Evolutionary conservation across 352 stramenopile species (phyloP).

Genomic region (Thraustochytrium sp.): DNA sequence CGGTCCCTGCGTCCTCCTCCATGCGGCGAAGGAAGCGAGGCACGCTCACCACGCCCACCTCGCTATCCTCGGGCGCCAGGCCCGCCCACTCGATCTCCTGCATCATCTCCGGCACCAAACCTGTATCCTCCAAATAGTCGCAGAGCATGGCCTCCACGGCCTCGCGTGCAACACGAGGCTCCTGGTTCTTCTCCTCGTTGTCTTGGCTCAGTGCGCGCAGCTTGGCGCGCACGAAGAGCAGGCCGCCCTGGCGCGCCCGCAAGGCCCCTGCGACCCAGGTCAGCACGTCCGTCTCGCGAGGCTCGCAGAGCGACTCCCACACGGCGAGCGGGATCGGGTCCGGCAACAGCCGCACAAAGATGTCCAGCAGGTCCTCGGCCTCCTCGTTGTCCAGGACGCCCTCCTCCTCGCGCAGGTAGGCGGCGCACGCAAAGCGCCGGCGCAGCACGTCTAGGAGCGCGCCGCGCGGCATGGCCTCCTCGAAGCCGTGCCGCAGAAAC

Average conservation of each 20-base stretch:
- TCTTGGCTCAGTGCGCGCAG: neutral
- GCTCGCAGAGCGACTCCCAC: neutral
- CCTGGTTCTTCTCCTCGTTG: neutral
- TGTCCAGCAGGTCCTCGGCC: neutral
- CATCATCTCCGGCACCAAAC: neutral
- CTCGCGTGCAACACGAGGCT: neutral
- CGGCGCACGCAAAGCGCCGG: neutral
- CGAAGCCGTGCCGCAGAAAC: neutral
- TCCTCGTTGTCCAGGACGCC: slow-evolving; percentile 11
- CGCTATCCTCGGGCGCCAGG: neutral
- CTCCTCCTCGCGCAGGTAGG: neutral
- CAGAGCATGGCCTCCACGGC: neutral
- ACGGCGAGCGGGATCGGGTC: neutral
- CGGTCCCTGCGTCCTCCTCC: no score
- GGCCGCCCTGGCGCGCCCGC: neutral
- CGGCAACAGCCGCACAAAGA: slow-evolving; percentile 10
- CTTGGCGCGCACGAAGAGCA: slow-evolving; percentile 13
- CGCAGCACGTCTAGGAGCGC: neutral
- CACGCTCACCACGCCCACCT: neutral
- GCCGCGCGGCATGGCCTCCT: neutral
- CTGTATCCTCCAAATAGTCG: slow-evolving; percentile 12
- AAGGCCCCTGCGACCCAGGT: neutral
- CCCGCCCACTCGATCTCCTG: neutral
- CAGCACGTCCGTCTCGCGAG: neutral
- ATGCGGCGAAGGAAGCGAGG: no score